Evolutionary conservation across 805 yeast species (phyloP), one percentile per base, ranked within the genome.

Genomic region (Ogataea trehalophila): DNA sequence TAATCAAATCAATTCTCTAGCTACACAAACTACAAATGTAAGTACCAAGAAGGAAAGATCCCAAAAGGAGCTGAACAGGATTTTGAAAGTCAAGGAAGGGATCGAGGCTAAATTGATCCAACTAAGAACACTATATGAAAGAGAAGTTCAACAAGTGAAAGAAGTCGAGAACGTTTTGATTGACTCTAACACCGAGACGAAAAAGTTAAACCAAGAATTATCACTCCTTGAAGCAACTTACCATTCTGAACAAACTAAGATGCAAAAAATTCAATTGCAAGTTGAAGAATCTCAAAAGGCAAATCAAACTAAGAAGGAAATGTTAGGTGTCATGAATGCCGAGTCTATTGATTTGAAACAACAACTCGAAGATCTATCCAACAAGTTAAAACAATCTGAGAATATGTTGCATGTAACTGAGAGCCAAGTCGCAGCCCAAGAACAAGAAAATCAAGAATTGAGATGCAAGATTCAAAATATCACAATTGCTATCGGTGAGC

Each of bases 1-100:
- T 0, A 87, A 84, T 57, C 96, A 91, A 69, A 83, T 88, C 53
- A 81, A 81, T 53, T 85, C 96, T 0, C 71, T 92, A 53, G 77
- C 90, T 1, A 68, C 75, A 20, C 96, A 90, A 65, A 87, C 95
- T 1, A 72, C 86, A 0, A 76, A 74, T 15, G 74, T 86, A 31
- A 83, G 83, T 50, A 85, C 79, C 20, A 86, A 86, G 66, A 83
- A 88, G 52, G 70, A 77, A 17, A 77, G 81, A 51, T 89, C 96
- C 1, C 89, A 84, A 59, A 80, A 77, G 47, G 97, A 92, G 60
- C 73, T 91, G 46, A 72, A 80, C n/a, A 76, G 79, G 48, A 81
- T 87, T 49, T 76, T 81, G 56, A 72, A 74, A 29, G 74, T 81
- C 48, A 90, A 89, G 65, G 73, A 75, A 42, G 87, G 85, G 15